Evolutionary conservation across 2,329 filamentous ascomycete genomes (phyloP).

Genomic region (Thelonectria rubi): DNA sequence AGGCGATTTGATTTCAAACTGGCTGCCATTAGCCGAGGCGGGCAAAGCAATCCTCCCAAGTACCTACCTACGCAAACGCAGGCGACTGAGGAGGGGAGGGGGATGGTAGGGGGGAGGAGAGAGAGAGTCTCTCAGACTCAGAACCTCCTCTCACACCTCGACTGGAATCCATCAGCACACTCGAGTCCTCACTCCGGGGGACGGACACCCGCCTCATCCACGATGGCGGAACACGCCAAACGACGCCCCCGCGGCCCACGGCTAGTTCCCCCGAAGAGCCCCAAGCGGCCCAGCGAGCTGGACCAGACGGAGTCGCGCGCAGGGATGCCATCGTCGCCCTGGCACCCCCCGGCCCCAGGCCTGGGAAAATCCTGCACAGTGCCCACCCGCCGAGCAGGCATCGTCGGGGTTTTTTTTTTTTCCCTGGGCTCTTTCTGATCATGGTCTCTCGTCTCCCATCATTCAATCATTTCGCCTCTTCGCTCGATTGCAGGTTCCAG

Average conservation of each 20-base stretch:
- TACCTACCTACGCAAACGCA: no score
- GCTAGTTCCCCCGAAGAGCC: constrained; percentile 36
- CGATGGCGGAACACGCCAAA: constrained; percentile 35
- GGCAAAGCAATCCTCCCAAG: no score
- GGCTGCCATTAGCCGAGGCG: constrained; percentile 19
- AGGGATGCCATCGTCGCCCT: constrained; percentile 26
- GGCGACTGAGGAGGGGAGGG: background rate
- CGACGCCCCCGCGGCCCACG: constrained; percentile 23
- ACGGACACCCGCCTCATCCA: constrained; percentile 26
- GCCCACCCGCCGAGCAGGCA: constrained; percentile 20
- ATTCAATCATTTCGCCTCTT: no score
- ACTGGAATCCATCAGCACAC: constrained; percentile 32
- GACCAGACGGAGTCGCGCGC: constrained; percentile 27
- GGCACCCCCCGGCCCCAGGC: constrained; percentile 2
- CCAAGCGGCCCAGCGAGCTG: constrained; percentile 33
- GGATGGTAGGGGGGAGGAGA: no score
- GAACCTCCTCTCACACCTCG: background rate
- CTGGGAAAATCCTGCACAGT: constrained; percentile 22
- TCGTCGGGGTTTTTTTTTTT: constrained; percentile 29
- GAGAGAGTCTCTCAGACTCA: background rate
- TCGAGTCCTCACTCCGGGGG: constrained; percentile 17
- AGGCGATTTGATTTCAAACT: constrained; percentile 12
- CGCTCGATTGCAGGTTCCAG: no score
- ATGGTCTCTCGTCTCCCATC: no score
- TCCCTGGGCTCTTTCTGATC: no score